These are phyloP conservation scores for Nematodospora anomalae DNA, from an alignment of 1,139 yeast genomes.

Conservation along the genomic window DNA sequence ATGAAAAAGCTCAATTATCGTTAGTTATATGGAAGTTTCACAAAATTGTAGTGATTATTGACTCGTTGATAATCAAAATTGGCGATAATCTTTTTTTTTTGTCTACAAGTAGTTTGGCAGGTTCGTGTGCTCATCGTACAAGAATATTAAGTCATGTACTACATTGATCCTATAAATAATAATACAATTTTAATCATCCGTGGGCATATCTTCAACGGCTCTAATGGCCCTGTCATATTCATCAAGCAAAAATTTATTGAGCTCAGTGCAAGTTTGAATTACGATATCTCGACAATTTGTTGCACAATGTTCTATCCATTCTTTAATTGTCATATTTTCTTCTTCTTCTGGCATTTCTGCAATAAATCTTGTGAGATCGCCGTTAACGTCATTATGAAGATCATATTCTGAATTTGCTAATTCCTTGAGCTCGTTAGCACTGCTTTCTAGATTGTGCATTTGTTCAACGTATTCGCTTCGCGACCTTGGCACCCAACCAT, in stretches of 20 bases:
- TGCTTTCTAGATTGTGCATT: slow-evolving; percentile 38
- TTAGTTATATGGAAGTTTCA: neutral
- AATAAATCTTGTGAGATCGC: slow-evolving; percentile 61
- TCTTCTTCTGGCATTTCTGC: slow-evolving; percentile 71
- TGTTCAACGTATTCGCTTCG: slow-evolving; percentile 21
- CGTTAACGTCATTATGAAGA: slow-evolving; percentile 59
- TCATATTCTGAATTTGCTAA: slow-evolving; percentile 27
- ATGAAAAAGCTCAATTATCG: neutral
- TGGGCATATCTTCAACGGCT: slow-evolving; percentile 9
- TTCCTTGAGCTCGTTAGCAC: slow-evolving; percentile 32
- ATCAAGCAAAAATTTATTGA: slow-evolving; percentile 43
- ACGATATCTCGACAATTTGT: slow-evolving; percentile 35
- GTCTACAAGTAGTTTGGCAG: neutral
- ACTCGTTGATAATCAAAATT: neutral
- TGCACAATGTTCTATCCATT: slow-evolving; percentile 66
- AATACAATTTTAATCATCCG: neutral
- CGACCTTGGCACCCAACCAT: slow-evolving; percentile 11
- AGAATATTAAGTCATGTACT: too few species aligned
- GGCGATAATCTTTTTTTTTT: neutral
- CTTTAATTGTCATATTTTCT: slow-evolving; percentile 63
- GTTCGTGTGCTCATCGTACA: neutral
- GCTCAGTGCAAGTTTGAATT: slow-evolving; percentile 44
- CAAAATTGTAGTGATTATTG: neutral
- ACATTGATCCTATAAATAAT: too few species aligned
- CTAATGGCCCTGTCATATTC: slow-evolving; percentile 44